Conservation (phyloP, 176 grass and related monocot species). For the Eremochloa ophiuroides region DNA sequence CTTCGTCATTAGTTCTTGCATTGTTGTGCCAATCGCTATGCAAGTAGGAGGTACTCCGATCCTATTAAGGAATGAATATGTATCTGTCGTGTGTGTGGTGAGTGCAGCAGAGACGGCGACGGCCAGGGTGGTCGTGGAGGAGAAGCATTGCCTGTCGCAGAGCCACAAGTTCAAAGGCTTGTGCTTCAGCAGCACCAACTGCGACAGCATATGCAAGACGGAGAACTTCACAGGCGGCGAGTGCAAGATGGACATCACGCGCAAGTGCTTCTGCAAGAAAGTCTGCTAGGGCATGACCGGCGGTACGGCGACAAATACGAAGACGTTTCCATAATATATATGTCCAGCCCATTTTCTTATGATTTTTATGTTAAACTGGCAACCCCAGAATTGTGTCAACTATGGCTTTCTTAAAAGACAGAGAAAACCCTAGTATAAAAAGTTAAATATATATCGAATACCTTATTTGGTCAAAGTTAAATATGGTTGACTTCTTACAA, state of each 20-base stretch:
- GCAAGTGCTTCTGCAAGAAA: slow-evolving; percentile 14
- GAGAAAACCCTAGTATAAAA: too few relatives aligned
- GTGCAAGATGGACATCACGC: not conserved
- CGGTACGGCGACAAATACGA: too few relatives aligned
- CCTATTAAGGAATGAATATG: not conserved
- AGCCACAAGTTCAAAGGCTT: not conserved
- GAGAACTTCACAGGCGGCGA: slow-evolving; percentile 3
- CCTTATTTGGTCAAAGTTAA: too few relatives aligned
- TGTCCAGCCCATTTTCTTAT: too few relatives aligned
- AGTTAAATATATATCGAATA: too few relatives aligned
- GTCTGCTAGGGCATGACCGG: not conserved
- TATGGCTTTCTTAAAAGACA: too few relatives aligned
- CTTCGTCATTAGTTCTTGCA: not conserved
- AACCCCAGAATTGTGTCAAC: too few relatives aligned
- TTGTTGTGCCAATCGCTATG: not conserved
- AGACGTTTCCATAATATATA: too few relatives aligned
- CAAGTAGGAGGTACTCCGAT: not conserved
- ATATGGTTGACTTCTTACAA: too few relatives aligned
- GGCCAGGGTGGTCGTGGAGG: not conserved
- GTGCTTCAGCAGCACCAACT: not conserved
- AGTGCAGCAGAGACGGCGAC: not conserved
- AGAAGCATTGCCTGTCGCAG: not conserved
- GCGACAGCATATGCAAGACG: not conserved
- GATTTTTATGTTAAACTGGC: too few relatives aligned
- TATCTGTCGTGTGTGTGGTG: not conserved